Conservation (phyloP, 2,329 filamentous ascomycete genomes). For the Curvularia spicifera region DNA sequence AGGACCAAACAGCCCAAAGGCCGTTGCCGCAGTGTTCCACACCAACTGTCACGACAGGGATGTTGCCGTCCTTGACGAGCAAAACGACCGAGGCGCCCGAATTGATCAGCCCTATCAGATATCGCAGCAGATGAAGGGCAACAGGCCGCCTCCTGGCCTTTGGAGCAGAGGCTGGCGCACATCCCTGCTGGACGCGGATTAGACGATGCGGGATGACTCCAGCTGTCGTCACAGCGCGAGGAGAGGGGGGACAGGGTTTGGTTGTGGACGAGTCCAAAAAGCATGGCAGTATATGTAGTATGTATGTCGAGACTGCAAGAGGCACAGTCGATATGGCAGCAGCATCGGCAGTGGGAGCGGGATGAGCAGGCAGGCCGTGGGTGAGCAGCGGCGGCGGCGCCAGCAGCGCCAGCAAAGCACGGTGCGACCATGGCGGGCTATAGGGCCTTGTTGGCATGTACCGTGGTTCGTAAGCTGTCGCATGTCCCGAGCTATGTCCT, state of each 20-base stretch:
- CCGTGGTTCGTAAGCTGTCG: conserved; percentile 29
- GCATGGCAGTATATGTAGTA: neutral
- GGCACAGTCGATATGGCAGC: neutral
- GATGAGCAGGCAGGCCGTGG: too few relatives aligned
- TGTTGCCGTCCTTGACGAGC: conserved; percentile 18
- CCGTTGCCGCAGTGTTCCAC: conserved; percentile 23
- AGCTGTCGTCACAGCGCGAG: conserved; percentile 10
- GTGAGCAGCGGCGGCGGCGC: neutral
- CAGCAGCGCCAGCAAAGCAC: conserved; percentile 7
- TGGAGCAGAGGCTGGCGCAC: conserved; percentile 14
- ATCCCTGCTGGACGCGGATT: conserved; percentile 12
- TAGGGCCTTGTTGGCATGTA: conserved; percentile 22
- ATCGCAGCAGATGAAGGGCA: conserved; percentile 28
- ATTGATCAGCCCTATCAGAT: conserved; percentile 43
- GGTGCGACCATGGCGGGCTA: conserved; percentile 10
- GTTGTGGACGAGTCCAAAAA: neutral
- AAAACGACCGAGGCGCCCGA: conserved; percentile 38
- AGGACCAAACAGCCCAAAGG: conserved; percentile 7
- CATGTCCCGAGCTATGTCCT: conserved; percentile 15
- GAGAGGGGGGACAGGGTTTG: neutral
- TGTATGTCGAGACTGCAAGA: neutral
- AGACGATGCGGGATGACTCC: conserved; percentile 31
- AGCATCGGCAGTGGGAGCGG: neutral
- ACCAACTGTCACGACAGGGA: conserved; percentile 32
- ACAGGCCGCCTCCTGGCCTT: conserved; percentile 18